A percentile compares a stretch with the other conserved stretches of the same genome.
Conservation (phyloP, 495 filamentous ascomycete species). For the Hypoxylon intermedium region DNA sequence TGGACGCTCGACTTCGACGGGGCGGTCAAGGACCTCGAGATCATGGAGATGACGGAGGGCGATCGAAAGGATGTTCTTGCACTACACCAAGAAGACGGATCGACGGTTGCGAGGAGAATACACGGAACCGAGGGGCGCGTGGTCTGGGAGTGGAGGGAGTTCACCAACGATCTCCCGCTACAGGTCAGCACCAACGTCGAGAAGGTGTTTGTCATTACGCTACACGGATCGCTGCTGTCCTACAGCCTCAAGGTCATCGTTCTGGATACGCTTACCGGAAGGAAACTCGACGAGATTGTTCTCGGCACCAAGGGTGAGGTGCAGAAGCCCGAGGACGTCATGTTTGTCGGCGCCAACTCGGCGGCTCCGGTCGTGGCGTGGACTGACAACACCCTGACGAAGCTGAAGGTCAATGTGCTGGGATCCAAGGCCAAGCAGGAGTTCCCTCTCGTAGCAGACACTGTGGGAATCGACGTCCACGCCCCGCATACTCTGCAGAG, state of each 20-base stretch:
- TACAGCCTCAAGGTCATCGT: conserved; percentile 76
- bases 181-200: conserved; percentile 79
- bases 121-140: conserved; percentile 74
- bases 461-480: conserved; percentile 73
- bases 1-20: conserved; percentile 72
- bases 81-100: conserved; percentile 65
- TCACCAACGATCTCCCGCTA: conserved; percentile 72
- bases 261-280: conserved; percentile 74
- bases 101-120: conserved; percentile 70
- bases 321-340: conserved; percentile 67
- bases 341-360: conserved; percentile 84
- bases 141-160: conserved; percentile 77
- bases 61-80: conserved; percentile 73
- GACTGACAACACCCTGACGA: conserved; percentile 72
- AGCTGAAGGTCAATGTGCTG: conserved; percentile 79
- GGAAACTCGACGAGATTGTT: conserved; percentile 66
- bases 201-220: conserved; percentile 76
- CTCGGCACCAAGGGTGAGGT: conserved; percentile 79
- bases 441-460: conserved; percentile 62
- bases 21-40: conserved; percentile 76
- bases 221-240: conserved; percentile 71
- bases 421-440: conserved; percentile 70
- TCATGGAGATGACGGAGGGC: conserved; percentile 73
- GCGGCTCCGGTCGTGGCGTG: conserved; percentile 82
- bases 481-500: conserved; percentile 73